A percentile compares a stretch with the other conserved stretches of the same genome.
phyloP scores from a whole-genome alignment of 2,329 filamentous ascomycete genomes.

The Alternaria rosae region DNA sequence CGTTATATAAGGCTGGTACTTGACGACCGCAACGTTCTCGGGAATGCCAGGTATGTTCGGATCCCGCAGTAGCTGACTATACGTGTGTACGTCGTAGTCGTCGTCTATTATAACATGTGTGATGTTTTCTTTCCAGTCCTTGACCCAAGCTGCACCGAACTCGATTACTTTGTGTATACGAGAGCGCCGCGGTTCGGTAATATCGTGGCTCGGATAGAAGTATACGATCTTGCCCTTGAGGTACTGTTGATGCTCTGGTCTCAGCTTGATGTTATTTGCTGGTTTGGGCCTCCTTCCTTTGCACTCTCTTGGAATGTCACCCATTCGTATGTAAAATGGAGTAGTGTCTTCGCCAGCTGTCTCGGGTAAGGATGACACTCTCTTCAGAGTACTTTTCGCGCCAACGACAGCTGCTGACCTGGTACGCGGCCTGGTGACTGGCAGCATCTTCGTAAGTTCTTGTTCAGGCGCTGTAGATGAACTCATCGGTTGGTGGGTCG shows the following conservation, averaged over 20 bases:
- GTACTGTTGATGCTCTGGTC: slow-evolving; percentile 43
- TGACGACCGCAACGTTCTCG: slow-evolving; percentile 58
- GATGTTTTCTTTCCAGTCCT: slow-evolving; percentile 62
- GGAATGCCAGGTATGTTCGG: slow-evolving; percentile 52
- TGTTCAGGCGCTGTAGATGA: slow-evolving; percentile 30
- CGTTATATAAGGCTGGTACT: slow-evolving; percentile 53
- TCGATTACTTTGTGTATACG: slow-evolving; percentile 75
- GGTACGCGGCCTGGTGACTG: slow-evolving; percentile 14
- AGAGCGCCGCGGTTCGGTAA: slow-evolving; percentile 69
- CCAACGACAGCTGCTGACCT: neutral
- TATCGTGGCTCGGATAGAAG: slow-evolving; percentile 83
- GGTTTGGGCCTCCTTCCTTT: slow-evolving; percentile 39
- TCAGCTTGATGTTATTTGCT: slow-evolving; percentile 41
- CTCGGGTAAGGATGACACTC: slow-evolving; percentile 32
- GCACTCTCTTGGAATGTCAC: slow-evolving; percentile 40
- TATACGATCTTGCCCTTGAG: slow-evolving; percentile 50
- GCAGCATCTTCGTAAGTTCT: slow-evolving; percentile 23
- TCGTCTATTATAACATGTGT: slow-evolving; percentile 85
- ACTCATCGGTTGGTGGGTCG: slow-evolving; percentile 11
- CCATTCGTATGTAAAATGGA: slow-evolving; percentile 39
- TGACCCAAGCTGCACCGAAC: slow-evolving; percentile 73
- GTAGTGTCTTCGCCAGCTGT: slow-evolving; percentile 17
- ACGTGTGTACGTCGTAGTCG: slow-evolving; percentile 69
- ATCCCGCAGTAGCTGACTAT: slow-evolving; percentile 67
- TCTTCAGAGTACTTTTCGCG: slow-evolving; percentile 24